Base-by-base conservation (phyloP, 2,329 filamentous ascomycete species). In the Fusarium pseudocircinatum region DNA sequence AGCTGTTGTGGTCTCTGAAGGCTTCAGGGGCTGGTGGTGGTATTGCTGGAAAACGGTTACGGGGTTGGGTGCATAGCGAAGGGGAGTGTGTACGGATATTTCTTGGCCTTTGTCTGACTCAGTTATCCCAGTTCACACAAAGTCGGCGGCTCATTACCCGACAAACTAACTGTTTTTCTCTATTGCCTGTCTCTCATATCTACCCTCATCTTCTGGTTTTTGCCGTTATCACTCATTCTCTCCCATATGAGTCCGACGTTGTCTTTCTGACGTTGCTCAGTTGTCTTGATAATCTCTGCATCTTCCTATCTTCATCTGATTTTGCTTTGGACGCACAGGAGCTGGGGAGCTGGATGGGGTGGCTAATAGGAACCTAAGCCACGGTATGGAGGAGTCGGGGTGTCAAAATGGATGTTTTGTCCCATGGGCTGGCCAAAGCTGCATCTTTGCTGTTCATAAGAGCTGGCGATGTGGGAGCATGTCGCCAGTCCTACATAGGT, bases 51-150 rank as follows among this genome's bases (percentile, higher is more conserved):
- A 80, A 81, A 78, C 78, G 80, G 79, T 81, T 79, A 75, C 72
- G 80, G 76, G 77, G 77, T 77, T 77, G 78, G 81, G 80, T 83
- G 82, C 82, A 84, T 84, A 84, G 83, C 83, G 82, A 82, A 81
- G 81, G 81, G 81, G 81, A 82, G 82, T 82, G 82, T 81, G 82
- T 82, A 81, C 78, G 79, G 82, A 77, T 81, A 80, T 80, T 80
- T 78, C 78, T 81, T 82, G 80, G 80, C 78, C 80, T 79, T 81
- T 81, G 72, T 78, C 79, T 81, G 81, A 79, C 69, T 77, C 72
- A 75, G 76, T 75, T 78, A 74, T 78, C 75, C 75, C 75, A 78
- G 77, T 78, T 81, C 64, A 65, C 67, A 28, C 75, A 72, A 74
- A 78, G 72, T 78, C 64, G 64, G 60, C 63, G 67, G 62, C 73